Percentiles rank a stretch among this genome's conserved stretches.
phyloP scores from a whole-genome alignment of 495 filamentous ascomycete species.

The Penicillium dipodomyicola region DNA sequence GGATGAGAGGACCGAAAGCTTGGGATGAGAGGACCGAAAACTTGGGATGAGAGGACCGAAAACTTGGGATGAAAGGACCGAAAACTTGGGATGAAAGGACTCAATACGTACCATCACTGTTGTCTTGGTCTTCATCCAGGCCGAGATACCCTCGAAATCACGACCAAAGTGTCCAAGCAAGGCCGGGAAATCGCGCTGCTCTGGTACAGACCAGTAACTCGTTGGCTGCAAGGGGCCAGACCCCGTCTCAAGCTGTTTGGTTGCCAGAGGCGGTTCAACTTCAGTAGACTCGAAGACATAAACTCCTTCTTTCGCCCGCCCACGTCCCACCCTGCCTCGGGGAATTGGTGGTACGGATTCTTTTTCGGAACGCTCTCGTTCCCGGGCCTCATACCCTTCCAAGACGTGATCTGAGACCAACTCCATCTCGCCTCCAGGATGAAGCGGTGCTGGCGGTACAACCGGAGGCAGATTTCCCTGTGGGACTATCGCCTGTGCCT shows the following conservation, averaged over 20 bases:
- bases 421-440: slow-evolving; percentile 36
- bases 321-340: slow-evolving; percentile 34
- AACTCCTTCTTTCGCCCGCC: slow-evolving; percentile 39
- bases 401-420: slow-evolving; percentile 27
- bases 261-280: slow-evolving; percentile 31
- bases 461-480: slow-evolving; percentile 25
- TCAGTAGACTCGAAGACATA: slow-evolving; percentile 46
- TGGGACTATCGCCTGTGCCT: slow-evolving; percentile 24
- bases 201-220: slow-evolving; percentile 97
- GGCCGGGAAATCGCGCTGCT: slow-evolving; percentile 76
- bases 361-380: slow-evolving; percentile 30
- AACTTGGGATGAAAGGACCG: neutral
- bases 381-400: slow-evolving; percentile 20
- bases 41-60: neutral
- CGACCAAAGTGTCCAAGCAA: slow-evolving; percentile 81
- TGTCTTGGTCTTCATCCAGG: slow-evolving; percentile 87
- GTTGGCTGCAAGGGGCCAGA: slow-evolving; percentile 65
- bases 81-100: neutral
- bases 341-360: slow-evolving; percentile 24
- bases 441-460: slow-evolving; percentile 13
- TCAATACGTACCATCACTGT: slow-evolving; percentile 74
- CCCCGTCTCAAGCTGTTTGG: slow-evolving; percentile 32
- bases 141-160: slow-evolving; percentile 81
- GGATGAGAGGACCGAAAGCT: no score
- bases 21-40: neutral